Percentiles rank a stretch among this genome's conserved stretches.
Evolutionary conservation across 768 basidiomycete genomes (phyloP).

Genomic region (Thelephora aurantiotincta): DNA sequence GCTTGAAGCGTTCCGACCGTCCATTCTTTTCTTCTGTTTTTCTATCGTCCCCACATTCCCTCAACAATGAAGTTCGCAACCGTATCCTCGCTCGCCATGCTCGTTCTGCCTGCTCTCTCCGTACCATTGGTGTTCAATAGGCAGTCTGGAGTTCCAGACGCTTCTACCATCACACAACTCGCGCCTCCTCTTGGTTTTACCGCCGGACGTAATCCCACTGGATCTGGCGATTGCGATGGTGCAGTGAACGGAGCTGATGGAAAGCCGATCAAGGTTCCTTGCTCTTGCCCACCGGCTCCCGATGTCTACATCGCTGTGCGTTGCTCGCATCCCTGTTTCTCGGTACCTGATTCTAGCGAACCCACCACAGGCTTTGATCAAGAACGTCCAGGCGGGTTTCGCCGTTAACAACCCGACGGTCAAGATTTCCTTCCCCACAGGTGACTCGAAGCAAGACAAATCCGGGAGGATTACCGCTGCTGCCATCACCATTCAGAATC

Average conservation of each 20-base stretch:
- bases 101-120: too few relatives aligned
- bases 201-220: conserved; percentile 46
- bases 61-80: too few relatives aligned
- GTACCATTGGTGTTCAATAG: too few relatives aligned
- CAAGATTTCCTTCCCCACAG: conserved; percentile 46
- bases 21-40: too few relatives aligned
- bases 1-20: too few relatives aligned
- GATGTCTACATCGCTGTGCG: conserved; percentile 35
- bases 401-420: conserved; percentile 24
- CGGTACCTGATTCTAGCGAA: not conserved
- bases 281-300: conserved; percentile 47
- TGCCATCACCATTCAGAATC: conserved; percentile 58
- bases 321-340: not conserved
- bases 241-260: conserved; percentile 41
- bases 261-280: conserved; percentile 45
- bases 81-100: too few relatives aligned
- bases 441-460: conserved; percentile 35
- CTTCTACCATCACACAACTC: conserved; percentile 19
- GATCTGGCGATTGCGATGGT: conserved; percentile 62
- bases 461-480: conserved; percentile 44
- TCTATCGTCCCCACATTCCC: too few relatives aligned
- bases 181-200: conserved; percentile 47
- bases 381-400: conserved; percentile 1
- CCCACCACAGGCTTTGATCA: conserved; percentile 1
- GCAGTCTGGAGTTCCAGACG: not conserved